Conservation (phyloP, 352 stramenopile species). For the Phytophthora hybrid region DNA sequence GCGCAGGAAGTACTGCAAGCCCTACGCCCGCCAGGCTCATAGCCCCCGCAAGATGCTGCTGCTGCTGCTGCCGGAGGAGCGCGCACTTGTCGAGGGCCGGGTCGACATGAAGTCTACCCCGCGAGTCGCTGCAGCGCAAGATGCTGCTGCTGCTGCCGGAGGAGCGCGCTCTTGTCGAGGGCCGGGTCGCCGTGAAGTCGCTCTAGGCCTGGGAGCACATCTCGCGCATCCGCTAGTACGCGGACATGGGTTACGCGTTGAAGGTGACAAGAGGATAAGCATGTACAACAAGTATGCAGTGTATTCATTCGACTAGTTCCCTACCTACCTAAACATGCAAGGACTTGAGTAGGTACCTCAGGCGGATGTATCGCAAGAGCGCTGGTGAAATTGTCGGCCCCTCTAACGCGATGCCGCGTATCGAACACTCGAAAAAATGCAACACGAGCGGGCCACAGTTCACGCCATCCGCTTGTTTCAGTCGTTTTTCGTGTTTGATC, state of each 20-base stretch:
- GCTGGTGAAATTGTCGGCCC: no score
- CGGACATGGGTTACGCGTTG: constrained; percentile 13
- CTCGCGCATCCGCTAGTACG: constrained; percentile 48
- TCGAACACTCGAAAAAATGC: not conserved
- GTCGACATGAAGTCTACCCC: not conserved
- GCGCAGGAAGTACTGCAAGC: constrained; percentile 28
- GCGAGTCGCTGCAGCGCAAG: not conserved
- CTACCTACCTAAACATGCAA: no score
- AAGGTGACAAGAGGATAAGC: no score
- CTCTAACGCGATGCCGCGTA: not conserved
- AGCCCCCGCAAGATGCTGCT: not conserved
- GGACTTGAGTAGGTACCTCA: no score
- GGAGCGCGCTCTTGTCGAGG: no score
- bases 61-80: no score
- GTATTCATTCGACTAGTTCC: no score
- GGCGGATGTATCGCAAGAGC: no score
- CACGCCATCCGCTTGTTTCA: not conserved
- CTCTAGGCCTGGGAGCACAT: constrained; percentile 28
- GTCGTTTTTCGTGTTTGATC: not conserved
- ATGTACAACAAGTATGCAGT: no score
- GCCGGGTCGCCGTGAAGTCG: no score
- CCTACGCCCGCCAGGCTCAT: constrained; percentile 1
- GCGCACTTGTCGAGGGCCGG: no score
- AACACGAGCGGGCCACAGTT: not conserved
- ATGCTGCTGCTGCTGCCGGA: no score